Evolutionary conservation across 2,329 filamentous ascomycete species (phyloP), one percentile per base, ranked within the genome.

Genomic region (Neofusicoccum umdonicola): DNA sequence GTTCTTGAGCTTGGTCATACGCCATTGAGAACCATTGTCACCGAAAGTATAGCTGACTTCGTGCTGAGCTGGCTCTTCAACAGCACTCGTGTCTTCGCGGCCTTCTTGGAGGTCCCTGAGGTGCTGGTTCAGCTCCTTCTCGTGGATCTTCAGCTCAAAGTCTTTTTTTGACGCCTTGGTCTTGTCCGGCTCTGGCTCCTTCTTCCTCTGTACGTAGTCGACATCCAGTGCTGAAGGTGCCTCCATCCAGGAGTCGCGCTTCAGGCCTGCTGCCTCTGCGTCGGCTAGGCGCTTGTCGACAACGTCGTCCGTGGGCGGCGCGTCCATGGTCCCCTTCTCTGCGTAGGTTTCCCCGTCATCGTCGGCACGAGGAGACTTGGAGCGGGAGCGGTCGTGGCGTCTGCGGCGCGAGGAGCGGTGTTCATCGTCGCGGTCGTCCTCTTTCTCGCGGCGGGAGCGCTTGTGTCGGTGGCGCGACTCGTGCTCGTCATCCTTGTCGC

Each of bases 171-270:
- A 68, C 79, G 85, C 64, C 70, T 77, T 70, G 78, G 81, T 42
- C 78, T 78, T 71, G 39, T 76, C 75, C 35, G 77, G 76, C 62
- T 75, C 74, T 2, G 64, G 57, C 6, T 80, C 75, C 66, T 87
- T 87, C 67, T 84, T 81, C 66, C 86, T 83, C 72, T 91, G 85
- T 58, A 92, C 84, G 74, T 96, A 97, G 73, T 98, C 93, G 65
- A 98, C 83, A 62, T 93, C 89, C 41, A 96, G 79, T 0, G 89
- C 87, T 0, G 91, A 91, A 0, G 94, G 93, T 0, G 90, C 90
- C 66, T 93, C 89, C 95, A 99, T 99, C 93, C 96, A 99, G 0
- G 90, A 87, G 76, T 98, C 95, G 68, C 96, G 87, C 69, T 88
- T 84, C 37, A 88, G 71, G 1, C 78, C 66, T 73, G 76, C 69